Evolutionary conservation across 2,329 filamentous ascomycete genomes (phyloP).

Genomic region (Ophiosphaerella narmari): DNA sequence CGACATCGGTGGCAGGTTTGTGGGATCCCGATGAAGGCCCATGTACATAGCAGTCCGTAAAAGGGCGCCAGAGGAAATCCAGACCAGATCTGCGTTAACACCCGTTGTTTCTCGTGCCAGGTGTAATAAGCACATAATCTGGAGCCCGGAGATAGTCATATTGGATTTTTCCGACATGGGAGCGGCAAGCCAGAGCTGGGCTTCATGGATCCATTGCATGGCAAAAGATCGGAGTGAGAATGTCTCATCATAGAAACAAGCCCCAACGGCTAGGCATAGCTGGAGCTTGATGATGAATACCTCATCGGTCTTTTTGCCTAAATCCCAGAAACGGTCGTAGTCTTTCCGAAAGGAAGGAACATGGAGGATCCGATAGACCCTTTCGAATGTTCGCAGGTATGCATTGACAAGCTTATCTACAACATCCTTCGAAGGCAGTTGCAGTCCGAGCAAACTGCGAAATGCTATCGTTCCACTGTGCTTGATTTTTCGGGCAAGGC

Average conservation of each 20-base stretch:
- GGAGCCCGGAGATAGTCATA: neutral
- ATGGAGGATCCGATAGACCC: neutral
- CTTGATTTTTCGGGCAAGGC: no score
- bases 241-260: neutral
- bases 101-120: neutral
- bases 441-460: no score
- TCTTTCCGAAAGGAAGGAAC: neutral
- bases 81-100: conserved; percentile 26
- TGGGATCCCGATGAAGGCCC: conserved; percentile 46
- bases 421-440: no score
- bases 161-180: neutral
- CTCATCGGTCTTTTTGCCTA: neutral
- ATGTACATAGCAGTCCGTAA: conserved; percentile 43
- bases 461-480: no score
- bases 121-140: neutral
- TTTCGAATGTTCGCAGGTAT: no score
- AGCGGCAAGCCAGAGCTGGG: neutral
- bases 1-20: conserved; percentile 22
- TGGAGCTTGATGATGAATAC: neutral
- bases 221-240: neutral
- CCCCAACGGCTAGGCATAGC: neutral
- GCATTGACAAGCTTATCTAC: no score
- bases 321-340: neutral
- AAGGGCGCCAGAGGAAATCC: conserved; percentile 41
- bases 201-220: neutral